Evolutionary conservation across 495 filamentous ascomycete species (phyloP).

Genomic region (Terfezia boudieri): DNA sequence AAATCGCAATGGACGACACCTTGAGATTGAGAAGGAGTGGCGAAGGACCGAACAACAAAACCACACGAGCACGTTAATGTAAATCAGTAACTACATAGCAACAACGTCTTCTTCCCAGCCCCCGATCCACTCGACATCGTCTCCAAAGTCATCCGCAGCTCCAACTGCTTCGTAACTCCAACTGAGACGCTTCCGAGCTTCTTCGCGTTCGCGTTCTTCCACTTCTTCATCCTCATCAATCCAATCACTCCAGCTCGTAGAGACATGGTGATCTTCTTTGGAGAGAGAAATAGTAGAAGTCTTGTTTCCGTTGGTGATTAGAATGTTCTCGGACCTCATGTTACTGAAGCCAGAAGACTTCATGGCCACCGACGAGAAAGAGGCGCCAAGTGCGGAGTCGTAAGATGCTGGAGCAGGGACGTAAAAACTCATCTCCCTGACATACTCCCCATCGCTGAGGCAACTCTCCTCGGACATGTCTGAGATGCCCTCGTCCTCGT

Average conservation of each 20-base stretch:
- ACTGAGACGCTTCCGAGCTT: slow-evolving; percentile 16
- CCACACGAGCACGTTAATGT: not conserved
- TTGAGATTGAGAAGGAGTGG: not conserved
- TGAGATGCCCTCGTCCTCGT: slow-evolving; percentile 26
- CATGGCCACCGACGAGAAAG: slow-evolving; percentile 12
- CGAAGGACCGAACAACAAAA: not conserved
- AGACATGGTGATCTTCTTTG: slow-evolving; percentile 2
- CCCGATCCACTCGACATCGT: slow-evolving; percentile 18
- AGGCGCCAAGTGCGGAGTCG: slow-evolving; percentile 21
- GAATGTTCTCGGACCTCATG: slow-evolving; percentile 10
- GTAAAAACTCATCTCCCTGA: slow-evolving; percentile 17
- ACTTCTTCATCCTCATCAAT: slow-evolving; percentile 18
- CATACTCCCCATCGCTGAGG: slow-evolving; percentile 44
- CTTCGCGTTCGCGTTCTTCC: slow-evolving; percentile 17
- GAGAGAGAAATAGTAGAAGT: not conserved
- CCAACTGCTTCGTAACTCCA: slow-evolving; percentile 19
- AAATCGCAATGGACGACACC: too few relatives aligned
- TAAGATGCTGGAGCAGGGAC: slow-evolving; percentile 14
- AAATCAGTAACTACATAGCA: slow-evolving; percentile 8
- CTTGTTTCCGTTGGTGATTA: slow-evolving; percentile 1
- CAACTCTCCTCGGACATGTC: slow-evolving; percentile 70
- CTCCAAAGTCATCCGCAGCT: slow-evolving; percentile 14
- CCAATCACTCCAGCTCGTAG: slow-evolving; percentile 20
- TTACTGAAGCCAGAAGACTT: slow-evolving; percentile 8
- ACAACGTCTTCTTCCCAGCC: slow-evolving; percentile 18